Base-by-base conservation (phyloP, 768 basidiomycete genomes). In the Pleurotus cornucopiae region DNA sequence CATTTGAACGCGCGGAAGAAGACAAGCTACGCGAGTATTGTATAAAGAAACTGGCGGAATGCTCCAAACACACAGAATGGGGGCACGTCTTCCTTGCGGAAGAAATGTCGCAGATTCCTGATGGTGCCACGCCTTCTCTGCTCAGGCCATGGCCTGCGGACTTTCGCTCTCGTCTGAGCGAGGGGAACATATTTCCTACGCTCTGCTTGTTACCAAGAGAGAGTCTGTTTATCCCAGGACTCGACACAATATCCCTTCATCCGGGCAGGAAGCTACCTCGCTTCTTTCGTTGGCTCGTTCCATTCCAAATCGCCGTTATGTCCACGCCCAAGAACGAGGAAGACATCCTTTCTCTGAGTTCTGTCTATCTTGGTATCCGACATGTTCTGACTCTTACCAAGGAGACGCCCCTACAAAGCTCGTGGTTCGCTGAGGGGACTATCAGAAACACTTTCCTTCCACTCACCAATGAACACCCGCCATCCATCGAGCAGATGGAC, bases 261-360 rank as follows among this genome's bases (percentile, higher is more conserved):
- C n/a, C 20, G 0, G 71, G 69, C 43, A 72, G 70, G 58, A 76
- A 75, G 52, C 66, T 85, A 0, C 82, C 81, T 21, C 76, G 83
- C 5, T 84, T 81, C 66, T 84, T 85, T 63, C 74, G 83, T 7
- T 86, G 84, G 84, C 72, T 86, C 4, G 67, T 85, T 30, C 83
- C 84, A 4, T 80, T 76, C 62, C 73, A 78, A 52, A 63, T 85
- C 25, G 83, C 85, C 5, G 71, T 83, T 47, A 84, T 84, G 80
- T 84, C 84, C 0, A 84, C 79, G 0, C 84, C 83, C 1, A 71
- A 78, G 3, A 64, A 68, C 57, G 75, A 75, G 55, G 72, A 73
- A 14, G 83, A 86, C 62, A 78, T 84, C 55, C 60, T 63, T 1
- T 71, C 72, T 0, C 74, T 84, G 13, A 66, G 74, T 21, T 78